A percentile compares a stretch with the other conserved stretches of the same genome.
phyloP scores from a whole-genome alignment of 805 yeast species.

The Candida sakaeoensis region DNA sequence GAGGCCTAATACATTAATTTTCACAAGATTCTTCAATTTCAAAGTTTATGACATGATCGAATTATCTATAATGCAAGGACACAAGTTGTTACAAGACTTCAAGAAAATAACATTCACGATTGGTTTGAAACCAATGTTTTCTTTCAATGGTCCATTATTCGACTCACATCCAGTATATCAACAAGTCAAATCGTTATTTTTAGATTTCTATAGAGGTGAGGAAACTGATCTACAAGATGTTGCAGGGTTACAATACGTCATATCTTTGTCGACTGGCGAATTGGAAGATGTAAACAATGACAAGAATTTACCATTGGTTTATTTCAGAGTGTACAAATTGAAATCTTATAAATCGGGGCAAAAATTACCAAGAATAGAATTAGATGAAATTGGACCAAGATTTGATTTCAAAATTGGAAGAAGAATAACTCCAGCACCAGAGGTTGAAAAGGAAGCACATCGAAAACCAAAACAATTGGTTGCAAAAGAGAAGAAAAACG shows the following conservation, averaged over 20 bases:
- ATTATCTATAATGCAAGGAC: conserved; percentile 62
- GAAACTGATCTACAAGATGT: conserved; percentile 81
- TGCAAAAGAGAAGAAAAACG: conserved; percentile 82
- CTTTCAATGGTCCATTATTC: conserved; percentile 88
- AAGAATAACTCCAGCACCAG: conserved; percentile 75
- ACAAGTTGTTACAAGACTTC: conserved; percentile 75
- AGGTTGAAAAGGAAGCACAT: conserved; percentile 85
- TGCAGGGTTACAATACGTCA: conserved; percentile 90
- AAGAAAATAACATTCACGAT: conserved; percentile 73
- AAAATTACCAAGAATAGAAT: conserved; percentile 88
- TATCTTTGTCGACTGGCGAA: conserved; percentile 71
- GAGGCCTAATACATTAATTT: conserved; percentile 87
- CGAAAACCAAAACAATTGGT: conserved; percentile 77
- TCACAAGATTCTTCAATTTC: conserved; percentile 84
- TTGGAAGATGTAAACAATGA: conserved; percentile 67
- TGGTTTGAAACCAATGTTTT: conserved; percentile 92
- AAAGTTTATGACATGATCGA: conserved; percentile 94
- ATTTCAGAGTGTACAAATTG: conserved; percentile 87
- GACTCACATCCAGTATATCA: conserved; percentile 83
- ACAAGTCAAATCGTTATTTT: conserved; percentile 81
- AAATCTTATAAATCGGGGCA: conserved; percentile 81
- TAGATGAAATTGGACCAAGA: conserved; percentile 94
- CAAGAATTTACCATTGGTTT: conserved; percentile 67
- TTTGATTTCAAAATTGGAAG: conserved; percentile 91
- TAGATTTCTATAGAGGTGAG: conserved; percentile 89